Evolutionary conservation across 2,329 filamentous ascomycete genomes (phyloP), one percentile per base, ranked within the genome.

Genomic region (Neopestalotiopsis sp.): DNA sequence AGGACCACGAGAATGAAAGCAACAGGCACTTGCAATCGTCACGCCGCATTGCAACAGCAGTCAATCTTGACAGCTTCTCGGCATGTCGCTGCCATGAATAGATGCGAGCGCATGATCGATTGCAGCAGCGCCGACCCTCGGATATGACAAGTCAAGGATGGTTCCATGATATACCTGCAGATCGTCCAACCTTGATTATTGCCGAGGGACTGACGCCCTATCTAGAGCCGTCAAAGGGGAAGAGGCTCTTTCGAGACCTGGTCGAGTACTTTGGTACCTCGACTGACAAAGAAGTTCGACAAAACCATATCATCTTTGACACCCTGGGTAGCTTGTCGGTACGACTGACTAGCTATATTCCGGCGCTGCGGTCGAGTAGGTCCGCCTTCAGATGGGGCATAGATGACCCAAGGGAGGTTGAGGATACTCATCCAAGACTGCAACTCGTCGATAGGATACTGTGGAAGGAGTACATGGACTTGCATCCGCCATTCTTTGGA

Each of bases 191-290:
- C 1, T 34, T 71, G 7, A 67, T 75, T 53, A 69, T 76, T 49
- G 74, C 71, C 53, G 74, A 76, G 67, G 71, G 74, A 1, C 67
- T 76, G n/a, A 69, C 74, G 40, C 68, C 68, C 24, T 76, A 76
- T 65, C 61, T 76, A 10, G 61, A 69, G 34, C 68, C 68, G 2
- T 69, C 71, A 7, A 63, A 74, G 28, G 78, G 77, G 24, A 24
- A 63, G 64, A 34, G 30, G 17, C 45, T 63, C 32, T 61, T 68
- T 20, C 62, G 42, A 17, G 67, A 68, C n/a, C 7, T 68, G 56
- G 63, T 62, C 17, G 63, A 66, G 10, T 68, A 68, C 53, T 68
- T 68, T 28, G 57, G 63, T 28, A 32, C 13, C 14, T 4, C 28
- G 9, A 40, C 4, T 13, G 28, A 28, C 59, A 49, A 56, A 2